Evolutionary conservation across 2,329 filamentous ascomycete species (phyloP), one percentile per base, ranked within the genome.

Genomic region (Ceratocystis cubensis): DNA sequence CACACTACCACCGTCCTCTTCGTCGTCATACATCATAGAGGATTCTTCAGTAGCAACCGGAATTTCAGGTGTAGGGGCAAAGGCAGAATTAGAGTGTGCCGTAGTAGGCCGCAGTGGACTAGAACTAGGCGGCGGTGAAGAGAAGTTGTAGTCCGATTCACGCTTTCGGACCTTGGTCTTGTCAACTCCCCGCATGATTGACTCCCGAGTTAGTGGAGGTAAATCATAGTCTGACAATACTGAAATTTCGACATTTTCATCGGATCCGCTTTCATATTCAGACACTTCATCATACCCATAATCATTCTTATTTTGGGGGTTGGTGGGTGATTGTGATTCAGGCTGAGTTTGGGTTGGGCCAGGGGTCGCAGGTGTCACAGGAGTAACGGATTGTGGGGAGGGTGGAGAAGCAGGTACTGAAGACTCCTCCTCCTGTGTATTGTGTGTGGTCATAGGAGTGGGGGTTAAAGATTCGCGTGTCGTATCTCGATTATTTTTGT

Each of bases 121-220:
- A 1, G 83, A 84, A 69, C 80, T 81, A 1, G 81, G 78, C n/a
- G 78, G 76, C 1, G 84, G 83, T 1, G 85, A 85, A 2, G 84
- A 85, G 71, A 87, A 84, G 71, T 82, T 82, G 69, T 84, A 86
- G 67, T 86, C 83, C 3, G 86, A 84, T 65, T 85, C 80, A 67
- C 79, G 76, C 22, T 85, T 82, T 57, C 82, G 79, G 61, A 75
- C 71, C 68, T 80, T 76, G 71, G 80, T 82, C 61, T 81, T 89
- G 73, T 94, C 90, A 66, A 96, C 87, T 69, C 93, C 91, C 65
- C 89, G 87, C 71, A 97, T 79, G 71, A 97, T 97, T 0, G 92
- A 96, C 74, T 97, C 94, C 46, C 93, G 85, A 7, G 93, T 96
- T 73, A 97, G 96, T 10, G 88, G 82, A 20, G 86, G 89, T 15